These are phyloP conservation scores for Allium cepa DNA, from an alignment of 106 monocot genomes.

Conservation along the genomic window DNA sequence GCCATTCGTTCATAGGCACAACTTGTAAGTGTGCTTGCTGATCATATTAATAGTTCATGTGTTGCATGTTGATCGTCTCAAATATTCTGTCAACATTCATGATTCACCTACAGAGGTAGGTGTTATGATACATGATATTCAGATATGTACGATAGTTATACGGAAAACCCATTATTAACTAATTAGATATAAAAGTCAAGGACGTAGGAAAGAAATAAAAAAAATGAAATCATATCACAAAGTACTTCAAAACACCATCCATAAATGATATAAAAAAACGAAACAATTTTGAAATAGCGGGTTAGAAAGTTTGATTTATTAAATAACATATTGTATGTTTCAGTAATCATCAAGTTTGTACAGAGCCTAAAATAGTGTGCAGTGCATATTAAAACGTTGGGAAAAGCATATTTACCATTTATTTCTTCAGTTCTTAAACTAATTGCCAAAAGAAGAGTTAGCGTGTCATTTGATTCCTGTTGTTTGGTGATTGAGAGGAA, in stretches of 20 bases:
- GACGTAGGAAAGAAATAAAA: too few species aligned
- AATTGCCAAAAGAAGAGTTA: conserved; percentile 47
- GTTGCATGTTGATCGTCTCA: too few species aligned
- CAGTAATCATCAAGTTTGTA: not conserved
- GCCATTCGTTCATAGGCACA: too few species aligned
- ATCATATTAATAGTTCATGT: too few species aligned
- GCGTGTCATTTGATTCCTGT: conserved; percentile 53
- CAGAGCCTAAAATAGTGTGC: not conserved
- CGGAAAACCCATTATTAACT: too few species aligned
- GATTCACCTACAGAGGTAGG: too few species aligned
- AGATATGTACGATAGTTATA: too few species aligned
- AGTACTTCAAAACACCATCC: not conserved
- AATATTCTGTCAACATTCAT: too few species aligned
- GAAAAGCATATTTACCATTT: conserved; percentile 38
- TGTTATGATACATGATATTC: too few species aligned
- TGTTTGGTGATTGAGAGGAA: conserved; percentile 60
- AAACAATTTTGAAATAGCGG: not conserved
- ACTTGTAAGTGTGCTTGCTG: too few species aligned
- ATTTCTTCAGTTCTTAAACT: conserved; percentile 62
- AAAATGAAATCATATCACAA: not conserved
- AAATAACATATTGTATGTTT: not conserved
- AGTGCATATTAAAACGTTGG: not conserved
- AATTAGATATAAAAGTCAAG: too few species aligned
- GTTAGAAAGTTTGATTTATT: too few species aligned
- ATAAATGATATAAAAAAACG: not conserved